Conservation (phyloP, 2,329 filamentous ascomycete species). For the Epichloe gansuensis region DNA sequence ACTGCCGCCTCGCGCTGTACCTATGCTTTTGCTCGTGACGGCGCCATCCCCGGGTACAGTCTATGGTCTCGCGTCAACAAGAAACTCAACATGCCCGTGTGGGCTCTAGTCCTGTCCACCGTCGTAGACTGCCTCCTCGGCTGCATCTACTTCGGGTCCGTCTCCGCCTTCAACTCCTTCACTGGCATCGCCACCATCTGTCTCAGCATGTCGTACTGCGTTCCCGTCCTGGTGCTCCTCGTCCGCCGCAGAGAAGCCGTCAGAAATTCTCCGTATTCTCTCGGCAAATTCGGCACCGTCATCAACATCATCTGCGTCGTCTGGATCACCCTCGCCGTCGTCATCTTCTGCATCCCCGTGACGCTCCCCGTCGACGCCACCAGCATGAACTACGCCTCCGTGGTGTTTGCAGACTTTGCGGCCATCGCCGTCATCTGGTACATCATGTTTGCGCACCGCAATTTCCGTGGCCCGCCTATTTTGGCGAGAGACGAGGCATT, state of each 20-base stretch:
- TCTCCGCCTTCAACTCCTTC: slow-evolving; percentile 67
- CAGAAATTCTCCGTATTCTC: slow-evolving; percentile 51
- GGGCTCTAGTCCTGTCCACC: slow-evolving; percentile 55
- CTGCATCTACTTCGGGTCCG: slow-evolving; percentile 67
- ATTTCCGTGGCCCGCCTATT: slow-evolving; percentile 46
- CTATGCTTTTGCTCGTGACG: slow-evolving; percentile 64
- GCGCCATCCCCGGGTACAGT: slow-evolving; percentile 56
- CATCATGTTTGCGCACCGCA: slow-evolving; percentile 46
- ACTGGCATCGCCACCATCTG: slow-evolving; percentile 72
- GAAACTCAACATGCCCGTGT: slow-evolving; percentile 55
- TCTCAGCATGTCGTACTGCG: slow-evolving; percentile 59
- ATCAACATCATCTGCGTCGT: slow-evolving; percentile 56
- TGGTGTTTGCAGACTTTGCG: slow-evolving; percentile 52
- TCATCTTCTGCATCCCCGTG: slow-evolving; percentile 66
- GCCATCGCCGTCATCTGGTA: slow-evolving; percentile 50
- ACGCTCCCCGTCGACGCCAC: slow-evolving; percentile 41
- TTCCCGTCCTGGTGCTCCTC: slow-evolving; percentile 61
- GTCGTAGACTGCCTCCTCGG: slow-evolving; percentile 58
- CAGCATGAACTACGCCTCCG: slow-evolving; percentile 55
- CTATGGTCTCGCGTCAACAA: slow-evolving; percentile 55
- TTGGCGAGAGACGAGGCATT: not conserved
- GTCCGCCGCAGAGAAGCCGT: slow-evolving; percentile 53
- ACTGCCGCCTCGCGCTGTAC: slow-evolving; percentile 64
- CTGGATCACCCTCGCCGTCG: slow-evolving; percentile 58
- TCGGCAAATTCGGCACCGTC: slow-evolving; percentile 53